phyloP scores from a whole-genome alignment of 495 filamentous ascomycete species.

The Apodospora peruviana region DNA sequence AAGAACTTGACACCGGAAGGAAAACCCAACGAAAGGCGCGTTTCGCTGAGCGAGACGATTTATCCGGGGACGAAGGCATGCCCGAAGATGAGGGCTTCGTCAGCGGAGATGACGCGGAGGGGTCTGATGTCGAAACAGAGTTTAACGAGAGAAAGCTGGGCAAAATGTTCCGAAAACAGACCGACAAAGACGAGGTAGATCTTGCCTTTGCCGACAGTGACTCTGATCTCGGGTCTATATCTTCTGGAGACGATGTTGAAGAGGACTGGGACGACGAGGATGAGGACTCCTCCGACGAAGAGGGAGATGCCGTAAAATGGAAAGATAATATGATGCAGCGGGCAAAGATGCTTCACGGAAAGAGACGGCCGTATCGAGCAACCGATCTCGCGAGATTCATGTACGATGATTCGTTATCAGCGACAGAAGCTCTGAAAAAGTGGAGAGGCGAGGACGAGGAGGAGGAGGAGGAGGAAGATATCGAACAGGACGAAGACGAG shows the following conservation, averaged over 20 bases:
- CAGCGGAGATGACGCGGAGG: conserved; percentile 54
- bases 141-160: conserved; percentile 52
- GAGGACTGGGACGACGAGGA: conserved; percentile 50
- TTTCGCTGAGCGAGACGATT: conserved; percentile 53
- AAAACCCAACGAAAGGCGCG: conserved; percentile 64
- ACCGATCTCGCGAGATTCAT: conserved; percentile 77
- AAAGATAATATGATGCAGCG: conserved; percentile 79
- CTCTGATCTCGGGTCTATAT: conserved; percentile 88
- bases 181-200: conserved; percentile 48
- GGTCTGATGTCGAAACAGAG: conserved; percentile 49
- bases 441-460: conserved; percentile 76
- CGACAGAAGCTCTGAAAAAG: conserved; percentile 64
- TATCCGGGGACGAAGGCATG: conserved; percentile 47
- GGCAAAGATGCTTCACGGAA: conserved; percentile 64
- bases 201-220: conserved; percentile 93
- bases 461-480: conserved; percentile 42
- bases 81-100: conserved; percentile 56
- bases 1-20: conserved; percentile 62
- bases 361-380: conserved; percentile 63
- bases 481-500: conserved; percentile 64
- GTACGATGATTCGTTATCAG: conserved; percentile 76
- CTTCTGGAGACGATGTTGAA: conserved; percentile 61
- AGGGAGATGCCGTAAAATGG: conserved; percentile 67
- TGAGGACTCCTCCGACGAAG: conserved; percentile 50
- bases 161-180: conserved; percentile 43